Percentiles rank a stretch among this genome's conserved stretches.
Evolutionary conservation across 2,329 filamentous ascomycete genomes (phyloP).

Genomic region (Alternaria alternata): DNA sequence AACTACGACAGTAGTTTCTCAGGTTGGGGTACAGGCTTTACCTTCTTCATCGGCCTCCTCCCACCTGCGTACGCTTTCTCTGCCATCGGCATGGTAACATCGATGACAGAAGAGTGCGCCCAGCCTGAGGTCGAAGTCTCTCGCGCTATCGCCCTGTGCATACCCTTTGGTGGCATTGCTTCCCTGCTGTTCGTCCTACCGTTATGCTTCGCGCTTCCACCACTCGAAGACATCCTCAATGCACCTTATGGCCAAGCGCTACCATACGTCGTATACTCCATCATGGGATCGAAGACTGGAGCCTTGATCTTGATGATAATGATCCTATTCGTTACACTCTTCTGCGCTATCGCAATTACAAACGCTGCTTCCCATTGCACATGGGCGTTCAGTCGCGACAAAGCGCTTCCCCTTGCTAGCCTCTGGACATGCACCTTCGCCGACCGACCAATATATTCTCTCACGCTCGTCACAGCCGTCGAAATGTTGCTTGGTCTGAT

Average conservation of each 20-base stretch:
- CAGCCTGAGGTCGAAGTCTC: slow-evolving; percentile 60
- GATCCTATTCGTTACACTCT: slow-evolving; percentile 60
- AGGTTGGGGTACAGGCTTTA: not conserved
- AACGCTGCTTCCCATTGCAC: slow-evolving; percentile 59
- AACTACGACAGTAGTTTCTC: not conserved
- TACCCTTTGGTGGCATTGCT: too few species aligned
- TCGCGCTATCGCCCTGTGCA: slow-evolving; percentile 57
- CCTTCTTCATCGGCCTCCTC: not conserved
- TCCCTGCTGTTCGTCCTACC: slow-evolving; percentile 60
- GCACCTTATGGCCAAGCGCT: slow-evolving; percentile 60
- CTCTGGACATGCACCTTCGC: slow-evolving; percentile 32
- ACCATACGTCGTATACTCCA: slow-evolving; percentile 60
- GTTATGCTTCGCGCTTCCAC: slow-evolving; percentile 61
- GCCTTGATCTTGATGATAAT: slow-evolving; percentile 39
- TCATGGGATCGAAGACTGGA: slow-evolving; percentile 60
- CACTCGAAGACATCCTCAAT: slow-evolving; percentile 55
- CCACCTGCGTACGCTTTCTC: not conserved
- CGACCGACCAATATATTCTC: slow-evolving; percentile 55
- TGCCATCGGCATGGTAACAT: not conserved
- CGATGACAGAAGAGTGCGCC: slow-evolving; percentile 17
- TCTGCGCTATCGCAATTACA: slow-evolving; percentile 64
- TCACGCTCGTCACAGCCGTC: slow-evolving; percentile 39
- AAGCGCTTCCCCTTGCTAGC: slow-evolving; percentile 53
- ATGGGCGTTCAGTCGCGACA: slow-evolving; percentile 58
- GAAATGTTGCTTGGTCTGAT: not conserved